Conservation (phyloP, 176 grass and related monocot genomes). For the Zizania latifolia region DNA sequence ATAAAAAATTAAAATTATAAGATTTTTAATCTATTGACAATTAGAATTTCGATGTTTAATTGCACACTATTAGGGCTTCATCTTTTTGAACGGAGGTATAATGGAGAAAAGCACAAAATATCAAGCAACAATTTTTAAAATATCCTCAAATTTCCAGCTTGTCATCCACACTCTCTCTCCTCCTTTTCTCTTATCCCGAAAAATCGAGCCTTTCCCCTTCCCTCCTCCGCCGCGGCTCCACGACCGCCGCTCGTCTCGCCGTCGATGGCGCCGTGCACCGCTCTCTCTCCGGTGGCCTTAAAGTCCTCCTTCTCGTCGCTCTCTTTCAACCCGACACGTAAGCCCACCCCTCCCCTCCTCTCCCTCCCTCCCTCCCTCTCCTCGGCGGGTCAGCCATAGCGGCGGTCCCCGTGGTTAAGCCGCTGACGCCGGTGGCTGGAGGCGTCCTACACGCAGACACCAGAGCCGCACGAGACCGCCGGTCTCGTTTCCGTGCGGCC, state of each 20-base stretch:
- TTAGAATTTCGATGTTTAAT: too few relatives aligned
- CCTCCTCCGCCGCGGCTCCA: background rate
- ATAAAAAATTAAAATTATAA: too few relatives aligned
- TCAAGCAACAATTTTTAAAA: background rate
- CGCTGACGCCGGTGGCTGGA: background rate
- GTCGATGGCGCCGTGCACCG: slow-evolving; percentile 30
- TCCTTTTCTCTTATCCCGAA: slow-evolving; percentile 13
- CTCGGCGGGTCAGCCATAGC: background rate
- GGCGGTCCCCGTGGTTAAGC: background rate
- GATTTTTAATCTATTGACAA: too few relatives aligned
- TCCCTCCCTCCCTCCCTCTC: background rate
- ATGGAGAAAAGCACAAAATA: background rate
- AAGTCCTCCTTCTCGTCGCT: slow-evolving; percentile 29
- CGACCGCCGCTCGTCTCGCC: background rate
- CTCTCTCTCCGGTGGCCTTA: slow-evolving; percentile 39
- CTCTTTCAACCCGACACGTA: slow-evolving; percentile 28
- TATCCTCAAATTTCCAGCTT: background rate
- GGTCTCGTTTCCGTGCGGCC: background rate
- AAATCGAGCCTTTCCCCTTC: background rate
- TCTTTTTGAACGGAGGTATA: too few relatives aligned
- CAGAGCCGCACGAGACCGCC: background rate
- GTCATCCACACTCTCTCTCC: background rate
- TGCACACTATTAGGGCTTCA: too few relatives aligned
- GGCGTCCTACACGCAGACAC: background rate
- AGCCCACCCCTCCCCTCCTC: background rate